These are phyloP conservation scores for Ballota nigra DNA, from an alignment of 257 asterid genomes.

Conservation along the genomic window DNA sequence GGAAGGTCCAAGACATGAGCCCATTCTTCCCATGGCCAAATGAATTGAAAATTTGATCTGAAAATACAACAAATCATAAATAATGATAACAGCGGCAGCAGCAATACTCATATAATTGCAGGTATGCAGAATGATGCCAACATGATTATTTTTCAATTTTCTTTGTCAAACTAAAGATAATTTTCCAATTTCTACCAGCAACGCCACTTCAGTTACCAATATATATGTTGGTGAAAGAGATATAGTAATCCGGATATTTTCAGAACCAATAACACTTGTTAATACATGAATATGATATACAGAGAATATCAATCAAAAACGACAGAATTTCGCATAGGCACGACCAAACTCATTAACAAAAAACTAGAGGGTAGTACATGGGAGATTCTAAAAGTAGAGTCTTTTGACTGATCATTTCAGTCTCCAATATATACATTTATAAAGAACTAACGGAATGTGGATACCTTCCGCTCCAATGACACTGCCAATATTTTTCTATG, in stretches of 20 bases:
- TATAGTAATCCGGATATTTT: neutral
- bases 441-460: neutral
- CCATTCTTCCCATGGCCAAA: conserved; percentile 99
- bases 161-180: too few species aligned
- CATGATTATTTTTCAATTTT: neutral
- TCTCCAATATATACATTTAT: neutral
- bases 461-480: conserved; percentile 4
- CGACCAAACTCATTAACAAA: neutral
- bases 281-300: neutral
- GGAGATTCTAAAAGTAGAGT: neutral
- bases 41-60: conserved; percentile 97
- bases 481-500: neutral
- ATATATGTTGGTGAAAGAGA: neutral
- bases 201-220: neutral
- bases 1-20: conserved; percentile 91
- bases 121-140: neutral
- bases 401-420: neutral
- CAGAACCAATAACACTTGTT: neutral
- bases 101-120: neutral
- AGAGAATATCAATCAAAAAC: neutral
- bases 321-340: neutral
- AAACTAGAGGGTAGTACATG: neutral
- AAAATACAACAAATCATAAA: neutral
- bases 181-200: neutral
- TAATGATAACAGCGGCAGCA: neutral